These are phyloP conservation scores for Cordyceps fumosorosea DNA, from an alignment of 2,329 filamentous ascomycete species.

Conservation along the genomic window DNA sequence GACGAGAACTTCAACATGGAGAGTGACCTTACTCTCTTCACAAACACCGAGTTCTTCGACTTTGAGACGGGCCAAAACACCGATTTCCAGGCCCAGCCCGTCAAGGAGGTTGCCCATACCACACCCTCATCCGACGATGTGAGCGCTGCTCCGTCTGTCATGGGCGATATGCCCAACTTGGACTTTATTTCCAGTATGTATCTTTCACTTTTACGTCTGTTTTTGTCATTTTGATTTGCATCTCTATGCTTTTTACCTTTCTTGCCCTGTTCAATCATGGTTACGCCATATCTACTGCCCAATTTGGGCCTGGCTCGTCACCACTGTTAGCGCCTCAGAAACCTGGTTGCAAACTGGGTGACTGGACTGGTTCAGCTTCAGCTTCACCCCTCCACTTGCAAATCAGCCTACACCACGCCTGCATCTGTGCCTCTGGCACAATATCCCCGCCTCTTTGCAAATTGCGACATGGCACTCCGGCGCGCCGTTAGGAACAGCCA, in stretches of 20 bases:
- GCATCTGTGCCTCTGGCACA: conserved; percentile 12
- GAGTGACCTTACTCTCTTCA: conserved; percentile 71
- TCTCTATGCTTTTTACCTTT: neutral
- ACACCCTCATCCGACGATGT: conserved; percentile 32
- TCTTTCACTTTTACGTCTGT: conserved; percentile 15
- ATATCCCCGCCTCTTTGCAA: conserved; percentile 12
- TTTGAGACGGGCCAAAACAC: conserved; percentile 61
- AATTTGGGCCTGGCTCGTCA: neutral
- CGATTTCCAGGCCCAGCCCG: conserved; percentile 46
- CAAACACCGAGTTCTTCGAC: conserved; percentile 76
- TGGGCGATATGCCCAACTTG: conserved; percentile 40
- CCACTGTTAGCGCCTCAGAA: neutral
- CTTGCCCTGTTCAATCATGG: neutral
- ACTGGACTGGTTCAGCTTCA: neutral
- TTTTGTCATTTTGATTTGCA: neutral
- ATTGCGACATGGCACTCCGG: conserved; percentile 4
- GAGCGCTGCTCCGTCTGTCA: conserved; percentile 32
- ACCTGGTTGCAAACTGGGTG: neutral
- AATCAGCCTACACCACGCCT: conserved; percentile 5
- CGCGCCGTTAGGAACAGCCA: neutral
- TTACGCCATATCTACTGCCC: neutral
- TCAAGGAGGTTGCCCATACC: conserved; percentile 34
- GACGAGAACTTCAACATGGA: conserved; percentile 59
- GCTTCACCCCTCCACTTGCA: neutral
- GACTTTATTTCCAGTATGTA: conserved; percentile 46